Evolutionary conservation across 2,329 filamentous ascomycete genomes (phyloP).

Genomic region (Phaeomoniella chlamydospora): DNA sequence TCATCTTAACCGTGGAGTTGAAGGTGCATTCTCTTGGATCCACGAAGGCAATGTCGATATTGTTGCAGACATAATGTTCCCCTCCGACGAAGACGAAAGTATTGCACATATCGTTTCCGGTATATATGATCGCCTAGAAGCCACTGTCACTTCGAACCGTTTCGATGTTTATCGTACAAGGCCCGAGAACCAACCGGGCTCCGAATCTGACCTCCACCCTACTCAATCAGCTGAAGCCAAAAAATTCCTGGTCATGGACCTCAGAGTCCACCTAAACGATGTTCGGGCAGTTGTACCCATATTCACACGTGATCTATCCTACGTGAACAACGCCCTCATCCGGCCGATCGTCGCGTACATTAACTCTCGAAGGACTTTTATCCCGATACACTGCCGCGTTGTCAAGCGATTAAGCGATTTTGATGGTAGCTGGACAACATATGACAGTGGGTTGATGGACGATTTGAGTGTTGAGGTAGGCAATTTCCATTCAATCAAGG

Average conservation of each 20-base stretch:
- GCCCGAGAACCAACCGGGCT: background rate
- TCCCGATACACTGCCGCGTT: conserved; percentile 86
- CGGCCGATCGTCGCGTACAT: conserved; percentile 97
- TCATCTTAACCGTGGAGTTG: conserved; percentile 83
- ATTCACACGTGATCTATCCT: conserved; percentile 82
- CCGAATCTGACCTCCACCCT: conserved; percentile 3
- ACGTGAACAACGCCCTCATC: conserved; percentile 90
- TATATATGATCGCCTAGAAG: conserved; percentile 91
- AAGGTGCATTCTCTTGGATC: conserved; percentile 95
- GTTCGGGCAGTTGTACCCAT: conserved; percentile 85
- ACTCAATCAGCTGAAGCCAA: conserved; percentile 29
- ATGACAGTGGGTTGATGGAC: conserved; percentile 85
- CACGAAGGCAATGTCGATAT: conserved; percentile 95
- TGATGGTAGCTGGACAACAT: conserved; percentile 88
- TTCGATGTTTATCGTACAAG: conserved; percentile 28
- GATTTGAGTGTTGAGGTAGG: conserved; percentile 71
- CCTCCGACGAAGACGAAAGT: conserved; percentile 72
- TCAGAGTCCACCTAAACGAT: conserved; percentile 89
- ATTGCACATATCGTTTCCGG: conserved; percentile 92
- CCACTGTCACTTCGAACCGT: conserved; percentile 69
- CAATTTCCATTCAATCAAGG: conserved; percentile 3
- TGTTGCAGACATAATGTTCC: conserved; percentile 88
- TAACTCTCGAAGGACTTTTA: conserved; percentile 87
- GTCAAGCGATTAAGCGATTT: conserved; percentile 84
- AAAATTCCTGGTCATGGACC: conserved; percentile 80